Base-by-base conservation (phyloP, 306 rosid species). In the Casuarina glauca region DNA sequence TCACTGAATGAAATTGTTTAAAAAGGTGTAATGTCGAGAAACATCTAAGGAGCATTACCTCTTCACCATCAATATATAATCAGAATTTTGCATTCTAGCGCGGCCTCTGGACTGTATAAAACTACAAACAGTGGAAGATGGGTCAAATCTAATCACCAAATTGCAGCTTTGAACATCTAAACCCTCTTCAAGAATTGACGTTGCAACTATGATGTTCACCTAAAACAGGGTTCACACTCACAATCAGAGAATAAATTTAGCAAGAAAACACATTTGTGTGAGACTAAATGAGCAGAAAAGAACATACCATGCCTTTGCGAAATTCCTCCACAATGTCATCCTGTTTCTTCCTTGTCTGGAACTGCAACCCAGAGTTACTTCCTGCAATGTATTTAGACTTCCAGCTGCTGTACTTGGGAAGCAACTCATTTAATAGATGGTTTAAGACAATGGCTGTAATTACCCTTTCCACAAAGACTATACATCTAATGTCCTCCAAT, bases 101-200 rank as follows among this genome's bases (percentile, higher is more conserved):
- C 97, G 97, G 4, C 98, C 98, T 66, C 95, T 76, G 43, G 98
- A 94, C 87, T 92, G 98, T 73, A 94, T 92, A 82, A 92, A 92
- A 83, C 98, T 92, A 77, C 92, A 87, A 13, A 94, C 93, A 17
- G 96, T 94, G 67, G 88, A 81, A 66, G 82, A 87, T 2, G 97
- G 97, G 82, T 94, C 98, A 83, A 94, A 94, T 86, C 97, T 88
- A 53, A 94, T 78, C 32, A 92, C 98, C 84, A 94, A 73, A 75
- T 94, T 90, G 88, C 97, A 94, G 71, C 92, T 89, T 79, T 92
- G 95, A 58, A 94, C 92, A 78, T 94, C 98, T 75, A 94, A 78
- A 51, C 98, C 98, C 83, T 94, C 98, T 82, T 94, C 97, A 53
- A 94, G 97, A 83, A 92, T 94, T 66, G 98, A 92, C 26, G 98